These are phyloP conservation scores for Stipa capillata DNA, from an alignment of 176 grass and related monocot species.

Conservation along the genomic window DNA sequence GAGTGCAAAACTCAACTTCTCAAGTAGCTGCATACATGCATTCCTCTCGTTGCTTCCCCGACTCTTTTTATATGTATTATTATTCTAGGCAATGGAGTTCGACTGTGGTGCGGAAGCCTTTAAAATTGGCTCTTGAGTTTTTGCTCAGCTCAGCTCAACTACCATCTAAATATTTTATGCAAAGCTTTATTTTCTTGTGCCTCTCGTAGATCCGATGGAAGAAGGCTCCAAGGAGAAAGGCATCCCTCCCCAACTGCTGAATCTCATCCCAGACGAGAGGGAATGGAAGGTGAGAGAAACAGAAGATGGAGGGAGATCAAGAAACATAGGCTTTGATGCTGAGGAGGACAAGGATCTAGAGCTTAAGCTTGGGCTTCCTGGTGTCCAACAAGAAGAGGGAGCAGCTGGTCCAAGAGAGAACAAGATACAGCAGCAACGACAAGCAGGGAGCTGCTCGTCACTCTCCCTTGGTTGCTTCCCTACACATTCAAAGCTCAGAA, in stretches of 20 bases:
- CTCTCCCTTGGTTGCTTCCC: conserved; percentile 42
- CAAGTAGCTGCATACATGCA: not conserved
- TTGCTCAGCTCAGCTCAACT: not conserved
- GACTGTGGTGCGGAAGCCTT: not conserved
- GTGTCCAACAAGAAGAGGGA: not conserved
- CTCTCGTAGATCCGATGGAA: conserved; percentile 54
- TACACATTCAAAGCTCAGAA: conserved; percentile 22
- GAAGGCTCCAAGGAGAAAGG: conserved; percentile 19
- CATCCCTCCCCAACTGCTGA: conserved; percentile 38
- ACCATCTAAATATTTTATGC: not conserved
- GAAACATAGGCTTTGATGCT: not conserved
- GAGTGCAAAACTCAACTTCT: conserved; percentile 20
- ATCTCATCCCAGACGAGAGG: conserved; percentile 68
- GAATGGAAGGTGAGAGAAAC: conserved; percentile 29
- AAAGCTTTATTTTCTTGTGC: not conserved
- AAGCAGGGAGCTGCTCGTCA: conserved; percentile 26
- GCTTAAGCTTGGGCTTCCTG: conserved; percentile 70
- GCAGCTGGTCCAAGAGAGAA: not conserved
- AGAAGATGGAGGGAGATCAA: not conserved
- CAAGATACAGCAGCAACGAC: conserved; percentile 10
- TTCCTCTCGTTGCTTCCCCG: not conserved
- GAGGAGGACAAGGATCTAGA: conserved; percentile 54
- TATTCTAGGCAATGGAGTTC: not conserved
- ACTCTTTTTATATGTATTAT: not conserved
- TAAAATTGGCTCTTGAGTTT: not conserved